Percentiles rank a stretch among this genome's conserved stretches.
These are phyloP conservation scores for Naganishia sp. DNA, from an alignment of 1,284 basidiomycete species.

Conservation along the genomic window DNA sequence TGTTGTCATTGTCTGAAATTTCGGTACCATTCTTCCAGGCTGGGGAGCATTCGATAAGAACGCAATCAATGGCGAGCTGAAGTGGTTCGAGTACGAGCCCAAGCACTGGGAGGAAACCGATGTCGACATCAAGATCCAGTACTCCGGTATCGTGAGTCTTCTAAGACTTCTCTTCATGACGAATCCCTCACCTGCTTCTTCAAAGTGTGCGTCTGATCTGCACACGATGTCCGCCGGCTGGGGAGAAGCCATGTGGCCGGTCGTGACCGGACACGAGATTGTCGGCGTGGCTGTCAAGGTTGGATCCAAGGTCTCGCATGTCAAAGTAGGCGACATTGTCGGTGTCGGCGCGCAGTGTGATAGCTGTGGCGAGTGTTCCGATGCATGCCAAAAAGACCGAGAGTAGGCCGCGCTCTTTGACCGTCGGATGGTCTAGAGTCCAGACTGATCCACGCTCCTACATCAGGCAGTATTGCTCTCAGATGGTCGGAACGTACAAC, in stretches of 20 bases:
- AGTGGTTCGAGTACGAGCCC: constrained; percentile 47
- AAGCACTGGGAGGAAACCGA: constrained; percentile 53
- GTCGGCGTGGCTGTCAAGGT: constrained; percentile 40
- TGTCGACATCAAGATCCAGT: constrained; percentile 51
- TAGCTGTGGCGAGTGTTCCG: constrained; percentile 52
- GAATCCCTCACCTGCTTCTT: background rate
- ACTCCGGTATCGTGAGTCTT: constrained; percentile 45
- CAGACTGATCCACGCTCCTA: background rate
- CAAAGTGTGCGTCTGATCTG: constrained; percentile 37
- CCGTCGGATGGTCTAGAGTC: constrained; percentile 31
- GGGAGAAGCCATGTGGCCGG: constrained; percentile 32
- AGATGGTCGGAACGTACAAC: constrained; percentile 32
- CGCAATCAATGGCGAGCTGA: constrained; percentile 50
- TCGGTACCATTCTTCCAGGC: constrained; percentile 36
- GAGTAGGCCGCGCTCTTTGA: constrained; percentile 34
- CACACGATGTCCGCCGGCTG: constrained; percentile 42
- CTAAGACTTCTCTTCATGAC: background rate
- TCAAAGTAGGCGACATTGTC: constrained; percentile 54
- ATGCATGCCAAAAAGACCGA: constrained; percentile 52
- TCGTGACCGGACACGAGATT: constrained; percentile 35
- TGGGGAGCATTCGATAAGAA: constrained; percentile 49
- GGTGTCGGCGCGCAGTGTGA: constrained; percentile 59
- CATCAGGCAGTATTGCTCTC: constrained; percentile 52
- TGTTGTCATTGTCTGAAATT: background rate
- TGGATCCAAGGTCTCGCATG: constrained; percentile 37